Evolutionary conservation across 108 stramenopile species (phyloP).

Genomic region (Conticribra weissflogii): DNA sequence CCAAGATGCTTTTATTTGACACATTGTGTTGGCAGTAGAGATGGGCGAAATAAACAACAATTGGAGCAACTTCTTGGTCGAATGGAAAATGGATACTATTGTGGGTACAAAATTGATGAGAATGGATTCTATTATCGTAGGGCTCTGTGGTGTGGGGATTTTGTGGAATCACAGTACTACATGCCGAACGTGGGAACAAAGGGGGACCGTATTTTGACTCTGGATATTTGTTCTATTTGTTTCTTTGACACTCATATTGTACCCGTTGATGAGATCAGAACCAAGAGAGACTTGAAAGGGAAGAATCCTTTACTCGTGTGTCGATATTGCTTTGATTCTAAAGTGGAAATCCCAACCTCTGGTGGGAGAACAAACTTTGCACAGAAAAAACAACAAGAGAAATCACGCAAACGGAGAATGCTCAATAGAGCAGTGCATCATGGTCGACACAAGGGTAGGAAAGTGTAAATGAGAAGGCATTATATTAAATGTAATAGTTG

Average conservation of each 20-base stretch:
- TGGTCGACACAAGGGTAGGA: too few relatives aligned
- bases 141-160: neutral
- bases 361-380: neutral
- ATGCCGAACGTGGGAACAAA: neutral
- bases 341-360: neutral
- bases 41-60: neutral
- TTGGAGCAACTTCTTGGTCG: neutral
- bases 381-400: neutral
- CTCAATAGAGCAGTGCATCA: too few relatives aligned
- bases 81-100: neutral
- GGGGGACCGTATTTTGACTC: neutral
- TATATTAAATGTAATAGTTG: too few relatives aligned
- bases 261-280: neutral
- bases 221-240: neutral
- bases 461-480: too few relatives aligned
- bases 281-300: neutral
- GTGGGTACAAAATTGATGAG: neutral
- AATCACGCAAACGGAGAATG: neutral
- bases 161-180: constrained; percentile 3
- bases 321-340: neutral
- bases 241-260: neutral
- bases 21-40: neutral
- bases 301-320: neutral
- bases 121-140: neutral
- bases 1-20: neutral